Evolutionary conservation across 2,329 filamentous ascomycete species (phyloP), one percentile per base, ranked within the genome.

Genomic region (Alternaria arborescens): DNA sequence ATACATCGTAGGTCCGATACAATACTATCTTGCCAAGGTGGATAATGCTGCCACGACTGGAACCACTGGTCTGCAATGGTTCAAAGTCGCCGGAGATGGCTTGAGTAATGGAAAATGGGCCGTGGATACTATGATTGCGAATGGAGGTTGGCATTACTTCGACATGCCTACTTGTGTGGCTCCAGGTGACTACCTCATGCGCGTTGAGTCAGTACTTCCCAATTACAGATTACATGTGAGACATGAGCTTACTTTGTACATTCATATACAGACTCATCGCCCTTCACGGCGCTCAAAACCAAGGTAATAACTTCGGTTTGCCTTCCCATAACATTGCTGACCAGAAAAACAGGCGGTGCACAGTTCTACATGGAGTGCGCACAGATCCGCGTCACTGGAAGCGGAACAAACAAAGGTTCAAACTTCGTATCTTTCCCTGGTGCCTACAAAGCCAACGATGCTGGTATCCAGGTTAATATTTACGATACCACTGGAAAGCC

Each of bases 111-210:
- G 74, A 54, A 76, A 76, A 54, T 83, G 81, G 81, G 81, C 77
- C 24, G 82, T 83, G 47, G 81, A 83, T 68, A 77, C 74, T 67
- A 76, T 83, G 73, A 82, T 82, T 65, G 64, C 75, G 41, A 79
- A 79, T 68, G 62, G 73, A 30, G 81, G 82, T 41, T 82, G 80
- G 79, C 76, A 80, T 68, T 73, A 72, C 54, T 75, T 77, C 53
- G 72, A 63, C 22, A 72, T 77, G 66, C 75, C 74, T 7, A 58
- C 65, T 12, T 73, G 71, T 42, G 52, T 73, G n/a, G 72, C 74
- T 2, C 68, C 73, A 26, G 73, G 73, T 26, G 68, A 76, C 57
- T 81, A 82, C 61, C 71, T 81, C 18, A 53, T 81, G 55, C 75
- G 79, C 3, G 38, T 40, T 10, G 14, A 10, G n/a, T 40, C 38